Evolutionary conservation across 495 filamentous ascomycete species (phyloP).

Genomic region (Symbiotaphrina buchneri): DNA sequence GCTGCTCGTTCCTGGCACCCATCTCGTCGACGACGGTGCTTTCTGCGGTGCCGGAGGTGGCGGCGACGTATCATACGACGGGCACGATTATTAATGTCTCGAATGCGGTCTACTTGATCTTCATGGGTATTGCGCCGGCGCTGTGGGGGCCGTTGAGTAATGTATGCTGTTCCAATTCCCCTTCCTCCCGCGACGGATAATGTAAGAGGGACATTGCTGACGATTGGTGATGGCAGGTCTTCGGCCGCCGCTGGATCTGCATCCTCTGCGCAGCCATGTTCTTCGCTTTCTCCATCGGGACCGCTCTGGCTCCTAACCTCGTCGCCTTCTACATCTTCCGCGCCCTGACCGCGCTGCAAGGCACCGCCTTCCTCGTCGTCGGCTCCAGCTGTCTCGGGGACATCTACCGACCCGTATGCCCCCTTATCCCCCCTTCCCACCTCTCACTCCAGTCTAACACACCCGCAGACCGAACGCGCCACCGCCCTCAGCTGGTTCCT

Average conservation of each 20-base stretch:
- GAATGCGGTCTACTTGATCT: conserved; percentile 46
- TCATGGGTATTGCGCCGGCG: conserved; percentile 44
- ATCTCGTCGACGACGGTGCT: conserved; percentile 48
- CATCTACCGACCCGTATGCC: conserved; percentile 14
- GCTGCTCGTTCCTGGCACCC: conserved; percentile 44
- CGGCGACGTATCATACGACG: conserved; percentile 32
- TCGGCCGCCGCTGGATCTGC: neutral
- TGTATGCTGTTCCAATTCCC: conserved; percentile 23
- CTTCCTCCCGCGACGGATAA: neutral
- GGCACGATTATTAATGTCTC: conserved; percentile 42
- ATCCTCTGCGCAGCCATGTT: neutral
- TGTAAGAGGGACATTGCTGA: neutral
- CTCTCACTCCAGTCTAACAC: conserved; percentile 1
- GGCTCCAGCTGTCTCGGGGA: conserved; percentile 7
- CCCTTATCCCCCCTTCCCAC: neutral
- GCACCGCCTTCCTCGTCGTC: neutral
- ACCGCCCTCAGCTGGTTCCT: conserved; percentile 50
- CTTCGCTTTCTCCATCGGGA: neutral
- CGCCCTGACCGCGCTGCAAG: neutral
- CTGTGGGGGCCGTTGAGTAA: conserved; percentile 46
- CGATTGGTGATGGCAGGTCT: conserved; percentile 9
- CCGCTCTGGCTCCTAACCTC: neutral
- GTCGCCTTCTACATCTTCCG: neutral
- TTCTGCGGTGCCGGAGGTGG: conserved; percentile 47
- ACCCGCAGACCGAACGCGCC: conserved; percentile 29